Evolutionary conservation across 192 early-diverging fungal genomes (phyloP).

Genomic region (Podila minutissima): DNA sequence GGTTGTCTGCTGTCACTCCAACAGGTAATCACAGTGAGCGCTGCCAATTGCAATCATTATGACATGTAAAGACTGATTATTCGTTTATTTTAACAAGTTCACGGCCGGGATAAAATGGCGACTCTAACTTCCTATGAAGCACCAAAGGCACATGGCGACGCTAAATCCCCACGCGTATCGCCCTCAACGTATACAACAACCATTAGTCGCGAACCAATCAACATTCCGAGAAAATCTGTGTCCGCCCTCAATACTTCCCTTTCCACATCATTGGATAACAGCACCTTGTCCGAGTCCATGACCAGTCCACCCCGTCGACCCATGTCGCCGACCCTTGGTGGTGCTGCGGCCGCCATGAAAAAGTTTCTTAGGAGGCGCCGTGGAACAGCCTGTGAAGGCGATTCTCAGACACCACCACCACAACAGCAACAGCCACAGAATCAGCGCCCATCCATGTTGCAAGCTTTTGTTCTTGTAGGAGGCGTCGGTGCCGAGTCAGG

Average conservation of each 20-base stretch:
- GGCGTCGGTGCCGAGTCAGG: not conserved
- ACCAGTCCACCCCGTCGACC: not conserved
- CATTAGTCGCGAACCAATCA: not conserved
- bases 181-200: not conserved
- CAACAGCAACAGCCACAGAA: not conserved
- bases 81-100: too few species aligned
- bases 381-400: not conserved
- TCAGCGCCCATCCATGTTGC: not conserved
- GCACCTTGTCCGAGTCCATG: not conserved
- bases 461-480: not conserved
- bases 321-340: not conserved
- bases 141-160: not conserved
- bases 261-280: not conserved
- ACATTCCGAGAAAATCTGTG: not conserved
- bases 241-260: not conserved
- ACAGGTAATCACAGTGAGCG: too few species aligned
- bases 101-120: too few species aligned
- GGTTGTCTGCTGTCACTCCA: too few species aligned
- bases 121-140: too few species aligned
- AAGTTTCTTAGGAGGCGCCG: not conserved
- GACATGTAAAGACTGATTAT: too few species aligned
- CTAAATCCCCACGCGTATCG: not conserved
- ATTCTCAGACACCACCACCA: not conserved
- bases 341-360: not conserved
- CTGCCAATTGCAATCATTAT: too few species aligned